Evolutionary conservation across 2,329 filamentous ascomycete species (phyloP).

Genomic region (Pseudocercospora fuligena): DNA sequence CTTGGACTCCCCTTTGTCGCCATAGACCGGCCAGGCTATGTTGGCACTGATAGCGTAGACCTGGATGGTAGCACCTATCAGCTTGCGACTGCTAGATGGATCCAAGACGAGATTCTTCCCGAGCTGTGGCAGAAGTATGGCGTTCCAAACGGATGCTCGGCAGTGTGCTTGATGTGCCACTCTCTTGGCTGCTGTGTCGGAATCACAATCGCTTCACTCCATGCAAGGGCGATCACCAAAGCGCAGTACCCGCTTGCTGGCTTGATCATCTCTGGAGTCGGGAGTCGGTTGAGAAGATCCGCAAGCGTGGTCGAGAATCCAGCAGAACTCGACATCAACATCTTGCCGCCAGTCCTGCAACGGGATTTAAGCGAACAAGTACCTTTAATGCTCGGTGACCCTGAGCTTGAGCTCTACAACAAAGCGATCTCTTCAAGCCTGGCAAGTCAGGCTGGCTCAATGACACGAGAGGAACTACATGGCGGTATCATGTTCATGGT

Average conservation of each 20-base stretch:
- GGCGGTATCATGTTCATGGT: constrained; percentile 6
- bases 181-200: constrained; percentile 4
- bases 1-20: not conserved
- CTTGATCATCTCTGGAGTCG: not conserved
- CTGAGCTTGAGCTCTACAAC: constrained; percentile 1
- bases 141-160: not conserved
- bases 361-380: not conserved
- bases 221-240: not conserved
- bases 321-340: not conserved
- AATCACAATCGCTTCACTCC: not conserved
- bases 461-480: constrained; percentile 2
- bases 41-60: not conserved
- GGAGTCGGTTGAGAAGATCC: not conserved
- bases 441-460: not conserved
- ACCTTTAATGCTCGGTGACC: not conserved
- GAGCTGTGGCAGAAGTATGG: not conserved
- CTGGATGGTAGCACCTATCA: not conserved
- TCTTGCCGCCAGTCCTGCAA: not conserved
- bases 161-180: not conserved
- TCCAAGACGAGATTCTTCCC: not conserved
- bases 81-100: not conserved
- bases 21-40: constrained; percentile 2
- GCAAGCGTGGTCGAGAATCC: not conserved
- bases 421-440: not conserved
- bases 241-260: not conserved